Percentiles rank a stretch among this genome's conserved stretches.
Evolutionary conservation across 768 basidiomycete genomes (phyloP).

Genomic region (Lanmaoa pseudosensibilis): DNA sequence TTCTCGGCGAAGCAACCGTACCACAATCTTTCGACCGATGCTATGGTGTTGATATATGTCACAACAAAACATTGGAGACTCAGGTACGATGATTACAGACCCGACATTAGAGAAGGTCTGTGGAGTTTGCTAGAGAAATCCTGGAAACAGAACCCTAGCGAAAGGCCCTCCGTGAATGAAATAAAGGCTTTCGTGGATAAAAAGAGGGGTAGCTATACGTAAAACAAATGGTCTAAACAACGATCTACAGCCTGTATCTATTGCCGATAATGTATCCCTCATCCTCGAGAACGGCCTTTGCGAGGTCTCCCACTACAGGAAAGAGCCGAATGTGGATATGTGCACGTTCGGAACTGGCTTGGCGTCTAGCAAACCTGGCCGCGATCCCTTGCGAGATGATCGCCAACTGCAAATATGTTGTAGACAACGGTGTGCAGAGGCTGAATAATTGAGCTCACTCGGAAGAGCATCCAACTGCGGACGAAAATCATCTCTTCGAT

Average conservation of each 20-base stretch:
- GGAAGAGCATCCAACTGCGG: slow-evolving; percentile 82
- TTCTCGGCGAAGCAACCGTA: slow-evolving; percentile 28
- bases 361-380: slow-evolving; percentile 78
- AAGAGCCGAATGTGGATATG: slow-evolving; percentile 45
- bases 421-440: neutral
- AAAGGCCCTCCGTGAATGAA: slow-evolving; percentile 16
- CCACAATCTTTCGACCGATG: slow-evolving; percentile 11
- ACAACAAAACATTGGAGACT: slow-evolving; percentile 9
- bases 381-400: slow-evolving; percentile 91
- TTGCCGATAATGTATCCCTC: slow-evolving; percentile 38
- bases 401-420: slow-evolving; percentile 48
- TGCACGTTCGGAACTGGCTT: slow-evolving; percentile 86
- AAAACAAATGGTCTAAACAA: neutral
- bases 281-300: slow-evolving; percentile 58
- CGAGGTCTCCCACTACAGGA: slow-evolving; percentile 62
- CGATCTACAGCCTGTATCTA: slow-evolving; percentile 29
- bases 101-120: slow-evolving; percentile 16
- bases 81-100: slow-evolving; percentile 20
- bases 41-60: slow-evolving; percentile 20
- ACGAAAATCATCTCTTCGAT: slow-evolving; percentile 78
- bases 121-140: slow-evolving; percentile 24
- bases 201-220: slow-evolving; percentile 19
- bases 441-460: slow-evolving; percentile 44
- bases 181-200: slow-evolving; percentile 19
- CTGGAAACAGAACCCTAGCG: slow-evolving; percentile 11